Evolutionary conservation across 139 green algal species (phyloP), one percentile per base, ranked within the genome.

Genomic region (Microglena sp.): DNA sequence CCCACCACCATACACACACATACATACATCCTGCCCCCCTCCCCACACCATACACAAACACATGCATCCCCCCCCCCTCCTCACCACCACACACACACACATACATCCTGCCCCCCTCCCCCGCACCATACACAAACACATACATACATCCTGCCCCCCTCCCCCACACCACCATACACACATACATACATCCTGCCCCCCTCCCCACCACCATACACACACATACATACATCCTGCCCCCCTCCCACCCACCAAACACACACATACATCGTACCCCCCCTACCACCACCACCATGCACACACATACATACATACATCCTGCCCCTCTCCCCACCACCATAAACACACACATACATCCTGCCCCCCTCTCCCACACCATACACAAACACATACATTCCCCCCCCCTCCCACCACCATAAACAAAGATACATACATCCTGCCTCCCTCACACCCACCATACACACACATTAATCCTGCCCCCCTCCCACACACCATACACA

Each of bases 111-210:
- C 24, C 53, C 24, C 22, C 24, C 53, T 15, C 22, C 7, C 53
- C 24, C 22, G 27, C 53, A 60, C 22, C 53, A 60, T n/a, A 60
- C 53, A 60, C 22, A 60, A 18, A 26, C 22, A 60, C 53, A 60
- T 60, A 26, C 53, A 60, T 26, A 60, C 53, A 26, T 26, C 24
- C 53, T 32, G 7, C 24, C 53, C 18, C 40, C 11, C 40, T 24
- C 40, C 11, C 40, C 11, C 40, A 50, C 40, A 50, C 40, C 11
- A 11, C 11, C 40, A 31, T n/a, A 59, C 50, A 21, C 22, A 27
- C 53, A 15, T 8, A 33, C n/a, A 33, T 24, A 30, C 53, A 60
- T 24, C 40, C 56, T 18, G 18, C 40, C 11, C 40, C 11, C 40
- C 11, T 18, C 11, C 40, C 11, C 40, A 50, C 40, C 11, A 11